Evolutionary conservation across 306 rosid genomes (phyloP), one percentile per base, ranked within the genome.

Genomic region (Gastrolobium bilobum): DNA sequence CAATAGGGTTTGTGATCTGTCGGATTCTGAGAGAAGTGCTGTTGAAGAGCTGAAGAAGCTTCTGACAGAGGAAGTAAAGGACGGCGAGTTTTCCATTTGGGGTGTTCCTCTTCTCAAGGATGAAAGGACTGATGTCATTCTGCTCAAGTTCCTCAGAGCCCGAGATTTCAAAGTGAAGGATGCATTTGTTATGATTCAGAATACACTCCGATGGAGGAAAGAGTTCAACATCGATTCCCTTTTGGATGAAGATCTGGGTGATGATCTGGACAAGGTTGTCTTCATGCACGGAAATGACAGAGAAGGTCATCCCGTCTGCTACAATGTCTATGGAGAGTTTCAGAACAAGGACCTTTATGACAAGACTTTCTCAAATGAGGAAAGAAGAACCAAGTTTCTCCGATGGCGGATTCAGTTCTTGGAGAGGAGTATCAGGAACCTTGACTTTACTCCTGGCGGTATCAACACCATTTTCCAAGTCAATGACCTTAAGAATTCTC

Each of bases 291-390:
- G 98, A 2, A 62, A 15, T 46, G 88, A 83, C 15, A 91, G 88
- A 46, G 90, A 92, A 0, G 88, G 83, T 0, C 98, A 95, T 54
- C 88, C 97, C 6, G 97, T 95, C 54, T 95, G 99, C 57, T 95
- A 92, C 82, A 92, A 92, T 65, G 93, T 92, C 2, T 95, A 88
- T 30, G 99, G 98, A 2, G 99, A 95, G 89, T 92, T 95, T 75
- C 98, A 90, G 88, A 95, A 91, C 87, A 92, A 87, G 79, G 94
- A 95, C 3, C 82, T 95, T 47, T 95, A 95, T 54, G 80, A 78
- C 2, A 90, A 88, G 71, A 72, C 95, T 5, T 95, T 91, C 71
- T 85, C 87, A 7, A 83, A 77, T 13, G 88, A 88, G 11, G 90
- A 95, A 31, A 86, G 79, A 39, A 60, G 98, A 3, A 59, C 83